Evolutionary conservation across 1,284 basidiomycete genomes (phyloP), one percentile per base, ranked within the genome.

Genomic region (Puccinia hordei): DNA sequence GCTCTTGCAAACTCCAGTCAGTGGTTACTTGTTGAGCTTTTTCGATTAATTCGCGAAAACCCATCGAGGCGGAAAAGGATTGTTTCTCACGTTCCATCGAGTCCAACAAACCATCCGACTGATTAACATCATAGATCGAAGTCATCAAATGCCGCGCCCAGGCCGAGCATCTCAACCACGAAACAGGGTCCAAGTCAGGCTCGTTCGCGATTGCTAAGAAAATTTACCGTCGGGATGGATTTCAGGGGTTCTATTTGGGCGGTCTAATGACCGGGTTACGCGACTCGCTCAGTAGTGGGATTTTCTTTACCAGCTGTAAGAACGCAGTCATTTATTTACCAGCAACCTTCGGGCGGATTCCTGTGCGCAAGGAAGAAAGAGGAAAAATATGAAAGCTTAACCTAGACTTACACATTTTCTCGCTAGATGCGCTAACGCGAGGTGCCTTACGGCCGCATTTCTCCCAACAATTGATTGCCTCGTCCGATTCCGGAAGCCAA

Each of bases 141-240:
- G 84, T 85, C 30, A 83, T 85, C 51, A 85, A 85, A 44, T 84
- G 84, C 44, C 82, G 84, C 46, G 84, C 84, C 17, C 84, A 85
- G 73, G 83, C 82, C 41, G 84, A 84, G 0, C 65, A 65, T 27
- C 57, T 77, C 10, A 75, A 79, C 57, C 81, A 82, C 22, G 81
- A 79, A 24, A 78, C 81, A 51, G 66, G 72, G 30, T 79, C 81
- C 57, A 83, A 84, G 66, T 81, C 84, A 12, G 84, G 84, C 17
- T 83, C 82, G 27, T 83, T 82, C 71, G 74, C 78, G 10, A 85
- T 85, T 9, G 82, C 84, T 19, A 44, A 59, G n/a, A 81, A 82
- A 81, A 85, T 85, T 22, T 82, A 82, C 8, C 80, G 79, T 27
- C 81, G 81, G 35, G 83, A 84, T 35, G 84, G 84, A 0, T 57